Evolutionary conservation across 768 basidiomycete species (phyloP).

Genomic region (Pleurotus eryngii): DNA sequence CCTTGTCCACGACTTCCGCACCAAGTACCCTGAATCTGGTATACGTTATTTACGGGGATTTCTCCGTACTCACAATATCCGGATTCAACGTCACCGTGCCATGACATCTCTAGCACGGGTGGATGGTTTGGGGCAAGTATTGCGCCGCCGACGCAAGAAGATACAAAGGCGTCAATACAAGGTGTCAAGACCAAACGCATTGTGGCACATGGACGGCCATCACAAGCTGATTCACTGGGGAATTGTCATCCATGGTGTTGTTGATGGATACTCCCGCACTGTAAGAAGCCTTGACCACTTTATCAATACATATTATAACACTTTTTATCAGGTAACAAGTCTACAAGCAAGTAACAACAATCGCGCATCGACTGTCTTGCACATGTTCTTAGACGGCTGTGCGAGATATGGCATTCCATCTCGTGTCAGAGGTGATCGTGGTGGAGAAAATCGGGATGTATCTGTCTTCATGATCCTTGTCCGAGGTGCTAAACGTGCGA

Average conservation of each 20-base stretch:
- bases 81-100: constrained; percentile 21
- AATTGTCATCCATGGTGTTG: constrained; percentile 20
- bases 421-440: constrained; percentile 28
- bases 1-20: constrained; percentile 1
- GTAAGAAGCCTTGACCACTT: constrained; percentile 10
- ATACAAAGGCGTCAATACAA: constrained; percentile 16
- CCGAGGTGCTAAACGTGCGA: constrained; percentile 24
- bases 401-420: constrained; percentile 24
- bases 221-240: constrained; percentile 28
- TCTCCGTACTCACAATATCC: constrained; percentile 20
- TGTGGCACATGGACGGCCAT: constrained; percentile 32
- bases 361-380: constrained; percentile 22
- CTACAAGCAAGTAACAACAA: constrained; percentile 26
- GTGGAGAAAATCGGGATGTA: constrained; percentile 30
- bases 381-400: constrained; percentile 20
- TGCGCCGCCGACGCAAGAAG: constrained; percentile 9
- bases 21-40: constrained; percentile 18
- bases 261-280: constrained; percentile 16
- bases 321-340: constrained; percentile 21
- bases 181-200: constrained; percentile 17
- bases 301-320: constrained; percentile 27
- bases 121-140: constrained; percentile 20
- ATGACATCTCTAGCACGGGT: constrained; percentile 17
- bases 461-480: constrained; percentile 31
- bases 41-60: constrained; percentile 25